Evolutionary conservation across 208 protist species (phyloP).

Genomic region (Acanthamoeba royreba): DNA sequence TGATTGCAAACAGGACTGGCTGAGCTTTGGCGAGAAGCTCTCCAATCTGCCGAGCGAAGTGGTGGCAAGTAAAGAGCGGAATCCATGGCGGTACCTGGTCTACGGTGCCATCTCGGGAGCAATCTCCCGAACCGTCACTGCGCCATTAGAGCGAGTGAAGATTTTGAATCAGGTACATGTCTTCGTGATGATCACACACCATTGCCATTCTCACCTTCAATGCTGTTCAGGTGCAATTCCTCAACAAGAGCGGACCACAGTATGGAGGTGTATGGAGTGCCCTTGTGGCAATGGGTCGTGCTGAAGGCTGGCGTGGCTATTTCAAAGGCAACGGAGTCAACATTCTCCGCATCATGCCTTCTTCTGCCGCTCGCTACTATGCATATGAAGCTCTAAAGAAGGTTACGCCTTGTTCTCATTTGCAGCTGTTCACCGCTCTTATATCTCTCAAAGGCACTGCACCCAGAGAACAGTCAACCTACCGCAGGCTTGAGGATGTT

Average conservation of each 20-base stretch:
- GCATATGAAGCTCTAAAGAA: not conserved
- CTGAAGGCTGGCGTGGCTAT: not conserved
- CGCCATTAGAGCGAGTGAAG: slow-evolving; percentile 86
- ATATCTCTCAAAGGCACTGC: not conserved
- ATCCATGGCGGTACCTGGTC: slow-evolving; percentile 76
- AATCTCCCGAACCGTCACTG: slow-evolving; percentile 89
- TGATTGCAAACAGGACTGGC: not conserved
- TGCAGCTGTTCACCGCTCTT: not conserved
- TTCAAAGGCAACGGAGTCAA: slow-evolving; percentile 37
- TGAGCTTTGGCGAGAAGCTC: not conserved
- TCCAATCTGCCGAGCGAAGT: not conserved
- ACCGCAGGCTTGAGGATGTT: not conserved
- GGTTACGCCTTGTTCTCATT: not conserved
- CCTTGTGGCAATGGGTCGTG: not conserved
- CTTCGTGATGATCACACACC: too few species aligned
- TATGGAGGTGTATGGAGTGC: not conserved
- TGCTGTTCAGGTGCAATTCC: not conserved
- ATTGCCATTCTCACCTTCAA: too few species aligned
- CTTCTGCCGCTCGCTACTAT: slow-evolving; percentile 29
- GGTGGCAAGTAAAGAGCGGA: not conserved
- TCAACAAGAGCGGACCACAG: not conserved
- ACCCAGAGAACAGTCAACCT: not conserved
- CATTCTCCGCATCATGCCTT: slow-evolving; percentile 26
- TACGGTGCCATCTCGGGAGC: slow-evolving; percentile 90
- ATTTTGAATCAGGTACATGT: not conserved